phyloP scores from a whole-genome alignment of 176 grass and related monocot species.

The Zea luxurians region DNA sequence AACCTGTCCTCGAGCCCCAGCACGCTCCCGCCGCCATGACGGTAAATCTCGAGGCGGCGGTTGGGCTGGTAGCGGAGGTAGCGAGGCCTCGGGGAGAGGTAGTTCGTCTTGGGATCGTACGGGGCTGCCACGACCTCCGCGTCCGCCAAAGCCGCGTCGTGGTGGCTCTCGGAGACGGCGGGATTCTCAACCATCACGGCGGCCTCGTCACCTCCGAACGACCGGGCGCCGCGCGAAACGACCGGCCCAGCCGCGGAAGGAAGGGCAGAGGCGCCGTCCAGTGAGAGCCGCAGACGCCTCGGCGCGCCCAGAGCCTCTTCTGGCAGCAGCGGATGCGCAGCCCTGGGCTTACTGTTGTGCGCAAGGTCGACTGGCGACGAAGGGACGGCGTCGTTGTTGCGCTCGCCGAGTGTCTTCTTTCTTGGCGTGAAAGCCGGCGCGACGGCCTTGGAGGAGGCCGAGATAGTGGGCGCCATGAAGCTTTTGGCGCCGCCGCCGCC shows the following conservation, averaged over 20 bases:
- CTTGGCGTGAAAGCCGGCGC: conserved; percentile 47
- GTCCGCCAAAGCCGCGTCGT: conserved; percentile 16
- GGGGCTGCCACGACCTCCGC: conserved; percentile 36
- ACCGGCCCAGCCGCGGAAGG: background rate
- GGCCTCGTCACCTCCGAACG: conserved; percentile 17
- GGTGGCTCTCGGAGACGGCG: background rate
- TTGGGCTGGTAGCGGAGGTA: conserved; percentile 84
- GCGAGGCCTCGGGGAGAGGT: conserved; percentile 80
- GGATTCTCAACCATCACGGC: background rate
- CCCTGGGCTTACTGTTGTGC: conserved; percentile 5
- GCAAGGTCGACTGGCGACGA: conserved; percentile 37
- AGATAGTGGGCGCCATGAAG: conserved; percentile 97
- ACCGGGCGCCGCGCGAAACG: background rate
- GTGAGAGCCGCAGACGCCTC: conserved; percentile 32
- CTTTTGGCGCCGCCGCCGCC: conserved; percentile 43
- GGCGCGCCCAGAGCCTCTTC: background rate
- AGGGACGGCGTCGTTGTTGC: conserved; percentile 38
- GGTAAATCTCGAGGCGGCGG: conserved; percentile 48
- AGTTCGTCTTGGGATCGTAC: conserved; percentile 90
- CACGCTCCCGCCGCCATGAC: background rate
- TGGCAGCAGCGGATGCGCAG: background rate
- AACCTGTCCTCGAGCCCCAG: conserved; percentile 59
- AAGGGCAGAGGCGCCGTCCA: conserved; percentile 15
- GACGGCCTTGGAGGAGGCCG: conserved; percentile 74
- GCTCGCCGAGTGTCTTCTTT: conserved; percentile 67